Base-by-base conservation (phyloP, 106 monocot genomes). In the Posidonia australis region DNA sequence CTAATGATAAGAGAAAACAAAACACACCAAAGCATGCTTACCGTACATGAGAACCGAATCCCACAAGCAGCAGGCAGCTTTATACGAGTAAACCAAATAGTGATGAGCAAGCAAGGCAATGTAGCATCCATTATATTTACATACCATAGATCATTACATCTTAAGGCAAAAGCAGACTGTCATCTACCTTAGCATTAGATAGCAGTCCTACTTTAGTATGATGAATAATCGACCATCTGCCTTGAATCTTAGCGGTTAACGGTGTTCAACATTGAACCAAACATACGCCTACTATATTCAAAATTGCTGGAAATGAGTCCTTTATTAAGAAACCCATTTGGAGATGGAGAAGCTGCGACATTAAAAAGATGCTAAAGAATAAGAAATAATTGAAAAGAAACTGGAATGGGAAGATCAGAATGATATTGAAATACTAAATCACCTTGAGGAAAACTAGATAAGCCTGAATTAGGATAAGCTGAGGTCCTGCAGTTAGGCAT, bases 361-460 rank as follows among this genome's bases (percentile, higher is more conserved):
- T 36, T 62, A 22, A 62, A 32, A 62, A 23, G 28, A 2, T 21
- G n/a, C 36, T 36, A 52, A 52, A 1, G 18, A 52, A 9, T 19
- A 22, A 22, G n/a, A 52, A 23, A 62, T 17, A 13, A 42, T 29
- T 6, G 30, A 42, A 6, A 28, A 62, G 42, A 62, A 22, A 62
- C 18, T 43, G 29, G 29, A 62, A 43, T 19, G 12, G 30, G 22
- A 21, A 44, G 13, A 5, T 60, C 11, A 9, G 41, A 17, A 22
- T n/a, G 18, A 2, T 13, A 22, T 19, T 43, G 62, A 43, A 43
- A 43, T 42, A 43, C 42, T 21, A 22, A 43, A 42, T 61, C 62
- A 83, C 72, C 69, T 70, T 72, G 54, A 42, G 52, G 36, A 58
- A 63, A 31, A 64, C 46, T 19, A 60, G 51, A 46, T 19, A 59